A percentile compares a stretch with the other conserved stretches of the same genome.
Evolutionary conservation across 1,284 basidiomycete species (phyloP).

Genomic region (Tilletiopsis washingtonensis): DNA sequence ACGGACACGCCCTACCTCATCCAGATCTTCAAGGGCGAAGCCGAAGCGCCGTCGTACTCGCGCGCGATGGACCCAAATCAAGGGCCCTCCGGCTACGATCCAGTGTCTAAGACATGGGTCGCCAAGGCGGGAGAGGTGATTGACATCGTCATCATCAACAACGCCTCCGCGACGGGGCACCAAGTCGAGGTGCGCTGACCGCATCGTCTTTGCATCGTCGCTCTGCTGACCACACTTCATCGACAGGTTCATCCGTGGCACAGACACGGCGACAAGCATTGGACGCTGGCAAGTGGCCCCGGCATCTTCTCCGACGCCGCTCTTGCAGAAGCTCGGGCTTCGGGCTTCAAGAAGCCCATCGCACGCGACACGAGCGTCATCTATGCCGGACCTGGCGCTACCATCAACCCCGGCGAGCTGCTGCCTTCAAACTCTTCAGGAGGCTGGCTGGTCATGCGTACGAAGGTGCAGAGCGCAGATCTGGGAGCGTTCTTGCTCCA

Average conservation of each 20-base stretch:
- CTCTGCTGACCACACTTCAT: neutral
- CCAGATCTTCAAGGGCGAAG: conserved; percentile 10
- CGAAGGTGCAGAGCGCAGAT: conserved; percentile 13
- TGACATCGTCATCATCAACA: conserved; percentile 31
- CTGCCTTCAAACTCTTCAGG: conserved; percentile 12
- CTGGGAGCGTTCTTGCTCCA: conserved; percentile 20
- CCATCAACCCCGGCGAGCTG: conserved; percentile 8
- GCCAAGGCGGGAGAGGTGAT: conserved; percentile 17
- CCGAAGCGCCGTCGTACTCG: neutral
- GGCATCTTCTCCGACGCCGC: conserved; percentile 17
- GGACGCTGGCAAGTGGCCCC: conserved; percentile 13
- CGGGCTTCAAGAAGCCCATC: conserved; percentile 13
- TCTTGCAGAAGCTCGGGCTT: neutral
- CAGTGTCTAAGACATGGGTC: conserved; percentile 15
- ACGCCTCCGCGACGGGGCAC: neutral
- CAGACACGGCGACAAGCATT: conserved; percentile 23
- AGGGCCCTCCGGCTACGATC: conserved; percentile 2
- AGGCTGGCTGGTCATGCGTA: conserved; percentile 22
- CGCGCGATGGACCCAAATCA: conserved; percentile 3
- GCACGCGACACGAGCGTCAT: conserved; percentile 24
- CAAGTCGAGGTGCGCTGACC: conserved; percentile 11
- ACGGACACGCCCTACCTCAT: conserved; percentile 18
- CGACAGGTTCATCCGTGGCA: conserved; percentile 25
- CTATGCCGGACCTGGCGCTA: conserved; percentile 20
- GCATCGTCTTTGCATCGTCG: neutral